Evolutionary conservation across 2,329 filamentous ascomycete genomes (phyloP), one percentile per base, ranked within the genome.

Genomic region (Chaetomiaceae sp.): DNA sequence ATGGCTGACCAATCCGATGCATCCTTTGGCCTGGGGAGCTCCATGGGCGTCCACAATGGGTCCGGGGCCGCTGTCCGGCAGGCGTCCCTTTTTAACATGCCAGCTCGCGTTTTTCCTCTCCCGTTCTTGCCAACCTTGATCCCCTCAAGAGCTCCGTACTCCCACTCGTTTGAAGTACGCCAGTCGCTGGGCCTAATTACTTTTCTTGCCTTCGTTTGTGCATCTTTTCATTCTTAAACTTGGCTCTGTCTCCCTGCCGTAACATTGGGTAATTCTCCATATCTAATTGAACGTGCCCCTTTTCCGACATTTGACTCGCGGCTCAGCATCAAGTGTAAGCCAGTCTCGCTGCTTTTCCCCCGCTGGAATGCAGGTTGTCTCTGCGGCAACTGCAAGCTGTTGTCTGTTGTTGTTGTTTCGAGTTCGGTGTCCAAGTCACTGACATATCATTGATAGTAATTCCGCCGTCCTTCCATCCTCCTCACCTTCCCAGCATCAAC

Each of bases 91-190:
- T 58, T 60, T 54, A 48, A 49, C 41, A 40, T 50, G 42, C 51
- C 51, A 46, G 51, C 37, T 53, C 54, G 51, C 44, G 47, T 51
- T 55, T 54, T 51, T 48, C 46, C 51, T 54, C 34, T 20, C 16
- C 48, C 41, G 34, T 55, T 40, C 40, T 37, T 46, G 41, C 30
- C 48, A 36, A 34, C 46, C 38, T 49, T 29, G 37, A 53, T 38
- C 36, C 41, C 42, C 23, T 38, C 53, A 54, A 48, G 47, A 50
- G 37, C 51, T 49, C 40, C 36, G 55, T 59, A 51, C 56, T 52
- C 47, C 52, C 60, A 52, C 56, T 62, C 60, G 59, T 52, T 61
- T 50, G n/a, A 44, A 53, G 49, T 54, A 56, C 54, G 23, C 32
- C 34, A 11, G 33, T 29, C 41, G 23, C 33, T 37, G 48, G 33